Evolutionary conservation across 179 eudicot species (phyloP).

Genomic region (Vitellaria paradoxa): DNA sequence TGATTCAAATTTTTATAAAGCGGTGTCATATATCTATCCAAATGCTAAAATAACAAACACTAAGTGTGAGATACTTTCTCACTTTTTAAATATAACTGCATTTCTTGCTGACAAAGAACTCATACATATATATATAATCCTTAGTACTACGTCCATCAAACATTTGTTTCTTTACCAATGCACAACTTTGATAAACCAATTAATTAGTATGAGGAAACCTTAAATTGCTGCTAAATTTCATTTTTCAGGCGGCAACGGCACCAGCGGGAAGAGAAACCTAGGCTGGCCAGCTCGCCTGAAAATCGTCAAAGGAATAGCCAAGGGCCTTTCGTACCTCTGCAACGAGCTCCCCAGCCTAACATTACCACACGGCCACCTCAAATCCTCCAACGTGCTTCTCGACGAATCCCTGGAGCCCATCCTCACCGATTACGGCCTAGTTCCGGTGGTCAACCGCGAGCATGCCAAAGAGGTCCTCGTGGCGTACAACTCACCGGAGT

Average conservation of each 20-base stretch:
- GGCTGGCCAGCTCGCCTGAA: slow-evolving; percentile 58
- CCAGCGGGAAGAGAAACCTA: slow-evolving; percentile 29
- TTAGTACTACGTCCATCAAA: too few relatives aligned
- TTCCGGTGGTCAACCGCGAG: slow-evolving; percentile 56
- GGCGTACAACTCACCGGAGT: slow-evolving; percentile 88
- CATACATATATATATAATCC: too few relatives aligned
- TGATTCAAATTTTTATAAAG: too few relatives aligned
- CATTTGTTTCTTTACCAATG: too few relatives aligned
- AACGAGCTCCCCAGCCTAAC: slow-evolving; percentile 63
- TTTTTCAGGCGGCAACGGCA: slow-evolving; percentile 18
- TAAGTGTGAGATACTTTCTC: too few relatives aligned
- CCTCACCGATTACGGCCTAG: slow-evolving; percentile 70
- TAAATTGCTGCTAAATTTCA: too few relatives aligned
- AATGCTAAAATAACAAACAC: too few relatives aligned
- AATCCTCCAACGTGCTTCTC: slow-evolving; percentile 87
- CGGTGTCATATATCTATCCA: too few relatives aligned
- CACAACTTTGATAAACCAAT: too few relatives aligned
- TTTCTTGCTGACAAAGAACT: too few relatives aligned
- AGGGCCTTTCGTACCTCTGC: slow-evolving; percentile 66
- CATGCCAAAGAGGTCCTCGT: slow-evolving; percentile 69
- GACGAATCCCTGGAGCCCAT: slow-evolving; percentile 55
- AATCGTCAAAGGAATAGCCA: slow-evolving; percentile 69
- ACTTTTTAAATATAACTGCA: too few relatives aligned
- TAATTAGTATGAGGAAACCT: too few relatives aligned
- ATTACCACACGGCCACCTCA: slow-evolving; percentile 83